Evolutionary conservation across 1,284 basidiomycete genomes (phyloP).

Genomic region (Tranzscheliella williamsii): DNA sequence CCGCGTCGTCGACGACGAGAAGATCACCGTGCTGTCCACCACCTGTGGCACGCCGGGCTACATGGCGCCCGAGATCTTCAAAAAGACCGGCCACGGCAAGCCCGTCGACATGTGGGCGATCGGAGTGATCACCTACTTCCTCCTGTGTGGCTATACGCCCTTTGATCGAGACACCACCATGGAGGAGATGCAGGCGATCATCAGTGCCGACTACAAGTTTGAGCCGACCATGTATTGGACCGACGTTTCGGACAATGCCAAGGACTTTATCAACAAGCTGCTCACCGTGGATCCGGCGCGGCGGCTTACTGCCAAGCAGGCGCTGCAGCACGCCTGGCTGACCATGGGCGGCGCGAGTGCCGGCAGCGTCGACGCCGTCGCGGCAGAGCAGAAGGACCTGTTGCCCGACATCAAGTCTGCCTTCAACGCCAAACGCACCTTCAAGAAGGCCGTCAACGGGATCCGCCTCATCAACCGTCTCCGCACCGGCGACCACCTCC

Average conservation of each 20-base stretch:
- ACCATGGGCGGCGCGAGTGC: slow-evolving; percentile 5
- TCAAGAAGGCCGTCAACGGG: slow-evolving; percentile 58
- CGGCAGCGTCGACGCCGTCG: background rate
- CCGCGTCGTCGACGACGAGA: slow-evolving; percentile 84
- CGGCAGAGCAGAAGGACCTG: slow-evolving; percentile 44
- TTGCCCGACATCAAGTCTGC: slow-evolving; percentile 59
- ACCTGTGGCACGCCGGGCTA: slow-evolving; percentile 92
- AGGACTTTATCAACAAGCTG: slow-evolving; percentile 55
- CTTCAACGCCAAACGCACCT: slow-evolving; percentile 59
- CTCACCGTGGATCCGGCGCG: slow-evolving; percentile 51
- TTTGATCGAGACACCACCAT: slow-evolving; percentile 58
- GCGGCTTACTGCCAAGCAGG: slow-evolving; percentile 50
- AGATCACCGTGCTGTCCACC: slow-evolving; percentile 84
- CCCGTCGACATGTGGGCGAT: slow-evolving; percentile 81
- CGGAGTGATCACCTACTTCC: slow-evolving; percentile 60
- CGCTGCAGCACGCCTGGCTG: slow-evolving; percentile 55
- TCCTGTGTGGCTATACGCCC: slow-evolving; percentile 59
- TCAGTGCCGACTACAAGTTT: slow-evolving; percentile 56
- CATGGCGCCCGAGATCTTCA: slow-evolving; percentile 99
- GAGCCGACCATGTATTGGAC: slow-evolving; percentile 56
- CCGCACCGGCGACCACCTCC: slow-evolving; percentile 24
- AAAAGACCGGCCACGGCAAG: slow-evolving; percentile 86
- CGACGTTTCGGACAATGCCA: slow-evolving; percentile 50
- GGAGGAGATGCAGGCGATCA: slow-evolving; percentile 60
- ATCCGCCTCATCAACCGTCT: slow-evolving; percentile 51